Conservation (phyloP, 2,329 filamentous ascomycete species). For the Diaporthe amygdali region DNA sequence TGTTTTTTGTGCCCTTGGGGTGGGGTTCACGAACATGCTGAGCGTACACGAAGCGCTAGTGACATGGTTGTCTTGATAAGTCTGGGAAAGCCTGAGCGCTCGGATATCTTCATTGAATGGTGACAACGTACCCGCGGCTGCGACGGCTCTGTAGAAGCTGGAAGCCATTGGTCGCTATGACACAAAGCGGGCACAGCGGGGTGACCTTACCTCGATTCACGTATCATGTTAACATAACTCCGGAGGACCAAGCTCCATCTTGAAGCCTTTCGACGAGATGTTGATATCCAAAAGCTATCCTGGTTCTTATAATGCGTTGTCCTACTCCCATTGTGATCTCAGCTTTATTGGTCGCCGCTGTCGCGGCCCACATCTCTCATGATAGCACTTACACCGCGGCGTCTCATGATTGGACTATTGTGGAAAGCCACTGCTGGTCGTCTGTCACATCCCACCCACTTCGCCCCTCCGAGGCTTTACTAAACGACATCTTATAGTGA, state of each 20-base stretch:
- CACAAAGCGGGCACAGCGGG: not conserved
- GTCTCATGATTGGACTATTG: not conserved
- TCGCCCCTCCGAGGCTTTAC: not conserved
- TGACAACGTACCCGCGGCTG: too few relatives aligned
- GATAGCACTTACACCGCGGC: not conserved
- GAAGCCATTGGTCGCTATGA: not conserved
- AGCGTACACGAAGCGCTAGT: too few relatives aligned
- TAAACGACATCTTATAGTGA: not conserved
- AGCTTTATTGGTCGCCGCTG: not conserved
- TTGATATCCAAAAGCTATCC: not conserved
- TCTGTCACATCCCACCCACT: not conserved
- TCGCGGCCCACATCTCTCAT: not conserved
- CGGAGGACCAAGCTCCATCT: not conserved
- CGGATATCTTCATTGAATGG: not conserved
- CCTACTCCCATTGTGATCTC: fast-evolving
- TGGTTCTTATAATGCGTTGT: not conserved
- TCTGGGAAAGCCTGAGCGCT: not conserved
- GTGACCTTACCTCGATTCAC: not conserved
- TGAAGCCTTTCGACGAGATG: not conserved
- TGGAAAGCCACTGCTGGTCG: not conserved
- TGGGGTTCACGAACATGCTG: too few relatives aligned
- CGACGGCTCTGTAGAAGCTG: fast-evolving
- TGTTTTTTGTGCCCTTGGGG: too few relatives aligned
- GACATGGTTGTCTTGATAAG: too few relatives aligned
- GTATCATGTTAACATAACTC: not conserved